These are phyloP conservation scores for Trichoderma semiorbis DNA, from an alignment of 2,329 filamentous ascomycete genomes.

Conservation along the genomic window DNA sequence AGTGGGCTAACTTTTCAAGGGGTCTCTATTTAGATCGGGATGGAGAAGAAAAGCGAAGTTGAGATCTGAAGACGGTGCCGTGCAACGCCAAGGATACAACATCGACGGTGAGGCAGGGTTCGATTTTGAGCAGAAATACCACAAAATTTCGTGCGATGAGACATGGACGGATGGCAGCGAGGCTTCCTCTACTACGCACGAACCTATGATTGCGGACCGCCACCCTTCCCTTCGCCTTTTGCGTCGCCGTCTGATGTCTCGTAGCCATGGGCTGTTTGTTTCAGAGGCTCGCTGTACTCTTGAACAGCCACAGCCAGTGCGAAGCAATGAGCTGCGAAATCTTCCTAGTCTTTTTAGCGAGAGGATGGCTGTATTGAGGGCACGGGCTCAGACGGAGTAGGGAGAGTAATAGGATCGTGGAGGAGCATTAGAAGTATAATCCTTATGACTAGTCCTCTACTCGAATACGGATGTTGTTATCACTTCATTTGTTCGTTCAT, in stretches of 20 bases:
- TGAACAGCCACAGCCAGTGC: constrained; percentile 32
- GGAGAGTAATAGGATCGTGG: background rate
- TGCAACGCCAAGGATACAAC: constrained; percentile 21
- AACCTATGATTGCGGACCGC: background rate
- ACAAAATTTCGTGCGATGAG: background rate
- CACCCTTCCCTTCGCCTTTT: constrained; percentile 17
- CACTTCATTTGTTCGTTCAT: background rate
- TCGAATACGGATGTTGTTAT: background rate
- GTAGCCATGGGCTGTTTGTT: constrained; percentile 24
- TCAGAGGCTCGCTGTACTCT: constrained; percentile 29
- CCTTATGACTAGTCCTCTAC: background rate
- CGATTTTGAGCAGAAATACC: background rate
- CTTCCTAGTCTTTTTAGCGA: constrained; percentile 25
- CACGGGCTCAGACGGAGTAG: constrained; percentile 13
- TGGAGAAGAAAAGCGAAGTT: background rate
- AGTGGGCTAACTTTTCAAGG: background rate
- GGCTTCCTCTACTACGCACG: background rate
- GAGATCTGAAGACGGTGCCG: background rate
- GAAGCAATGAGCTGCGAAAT: constrained; percentile 30
- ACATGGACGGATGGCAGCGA: background rate
- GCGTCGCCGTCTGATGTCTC: constrained; percentile 23
- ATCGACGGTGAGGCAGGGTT: constrained; percentile 24
- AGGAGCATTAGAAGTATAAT: background rate
- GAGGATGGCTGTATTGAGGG: constrained; percentile 12
- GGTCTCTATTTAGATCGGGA: background rate